A percentile compares a stretch with the other conserved stretches of the same genome.
phyloP scores from a whole-genome alignment of 2,329 filamentous ascomycete species.

The Mariannaea elegans region DNA sequence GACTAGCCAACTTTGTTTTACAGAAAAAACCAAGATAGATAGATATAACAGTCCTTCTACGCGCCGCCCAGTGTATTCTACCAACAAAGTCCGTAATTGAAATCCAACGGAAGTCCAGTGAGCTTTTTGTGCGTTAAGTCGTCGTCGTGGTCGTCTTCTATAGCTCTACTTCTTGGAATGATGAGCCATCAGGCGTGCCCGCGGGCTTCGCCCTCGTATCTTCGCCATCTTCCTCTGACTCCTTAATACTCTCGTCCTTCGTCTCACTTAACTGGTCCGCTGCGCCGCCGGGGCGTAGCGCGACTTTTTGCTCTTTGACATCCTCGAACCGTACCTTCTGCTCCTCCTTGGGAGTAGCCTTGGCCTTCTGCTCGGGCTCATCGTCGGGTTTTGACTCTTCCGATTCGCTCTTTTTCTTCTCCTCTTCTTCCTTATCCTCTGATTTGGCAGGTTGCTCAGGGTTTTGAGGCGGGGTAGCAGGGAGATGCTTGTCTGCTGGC shows the following conservation, averaged over 20 bases:
- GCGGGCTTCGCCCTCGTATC: conserved; percentile 51
- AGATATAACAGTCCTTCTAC: conserved; percentile 11
- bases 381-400: conserved; percentile 38
- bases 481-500: conserved; percentile 46
- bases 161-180: conserved; percentile 72
- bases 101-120: conserved; percentile 7
- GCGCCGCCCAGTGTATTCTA: conserved; percentile 11
- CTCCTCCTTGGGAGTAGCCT: conserved; percentile 52
- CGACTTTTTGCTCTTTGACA: conserved; percentile 62
- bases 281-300: conserved; percentile 52
- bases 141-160: conserved; percentile 41
- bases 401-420: conserved; percentile 27
- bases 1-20: conserved; percentile 25
- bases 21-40: conserved; percentile 20
- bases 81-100: not conserved
- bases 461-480: conserved; percentile 35
- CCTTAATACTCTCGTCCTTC: conserved; percentile 43
- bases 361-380: conserved; percentile 49
- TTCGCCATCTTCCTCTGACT: conserved; percentile 45
- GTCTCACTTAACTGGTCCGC: conserved; percentile 42
- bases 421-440: conserved; percentile 43
- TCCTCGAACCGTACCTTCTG: conserved; percentile 67
- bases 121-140: conserved; percentile 8
- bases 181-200: conserved; percentile 62
- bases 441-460: conserved; percentile 32